Evolutionary conservation across 2,329 filamentous ascomycete species (phyloP), one percentile per base, ranked within the genome.

Genomic region (Chaetothyriales sp.): DNA sequence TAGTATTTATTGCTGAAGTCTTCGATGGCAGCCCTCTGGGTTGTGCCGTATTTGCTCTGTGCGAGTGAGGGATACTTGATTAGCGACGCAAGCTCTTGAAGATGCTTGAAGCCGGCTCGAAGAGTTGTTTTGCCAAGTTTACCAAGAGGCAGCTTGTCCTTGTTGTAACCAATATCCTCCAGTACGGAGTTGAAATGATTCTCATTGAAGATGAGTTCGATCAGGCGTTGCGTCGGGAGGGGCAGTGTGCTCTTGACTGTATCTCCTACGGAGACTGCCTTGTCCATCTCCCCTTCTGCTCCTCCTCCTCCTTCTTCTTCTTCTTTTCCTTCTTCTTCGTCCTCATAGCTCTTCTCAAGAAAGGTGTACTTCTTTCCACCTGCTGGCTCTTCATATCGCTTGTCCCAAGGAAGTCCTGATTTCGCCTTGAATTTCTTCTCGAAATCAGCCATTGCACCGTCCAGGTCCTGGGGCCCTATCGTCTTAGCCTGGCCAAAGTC

Each of bases 141-240:
- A 4, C 88, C 89, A 1, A 94, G 72, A 0, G 88, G 88, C 43
- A 94, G 71, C 66, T 94, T 94, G 57, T 83, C 64, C 1, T 67
- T 67, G 47, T 74, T 70, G 49, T 74, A 74, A 1, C 66, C 65
- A 62, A 74, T 66, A 4, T 64, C 62, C 1, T 63, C 64, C 48
- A 74, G 65, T 1, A 68, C 77, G 18, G 75, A 75, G 19, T 78
- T 72, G 66, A 94, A 88, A 63, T 83, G 82, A 19, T 81, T 65
- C 52, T 80, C 75, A 65, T 94, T 89, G 73, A 94, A 94, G 54
- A 95, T 94, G 57, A 94, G 77, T 54, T 81, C 70, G 75, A 94
- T 82, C 18, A 94, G 70, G 7, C 79, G 69, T 63, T 88, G 81
- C 2, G 87, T 73, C 0, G 80, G 72, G 10, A 69, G 65, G 0